Conservation (phyloP, 345 rosid species). For the Eucalyptus guilfoylei region DNA sequence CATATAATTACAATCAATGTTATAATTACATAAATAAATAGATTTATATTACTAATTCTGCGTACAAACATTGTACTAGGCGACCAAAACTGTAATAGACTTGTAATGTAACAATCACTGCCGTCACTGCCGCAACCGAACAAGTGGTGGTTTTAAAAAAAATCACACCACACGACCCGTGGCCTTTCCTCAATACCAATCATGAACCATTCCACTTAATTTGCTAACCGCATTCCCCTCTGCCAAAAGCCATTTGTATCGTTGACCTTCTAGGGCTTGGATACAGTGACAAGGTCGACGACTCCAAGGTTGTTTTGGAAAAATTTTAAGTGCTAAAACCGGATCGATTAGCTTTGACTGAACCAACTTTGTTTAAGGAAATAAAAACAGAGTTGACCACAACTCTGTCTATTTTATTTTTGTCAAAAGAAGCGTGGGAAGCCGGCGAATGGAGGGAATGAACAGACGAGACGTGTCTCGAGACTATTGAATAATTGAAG, state of each 20-base stretch:
- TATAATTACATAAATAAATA: not conserved
- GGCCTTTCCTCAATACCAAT: not conserved
- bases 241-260: not conserved
- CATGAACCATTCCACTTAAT: not conserved
- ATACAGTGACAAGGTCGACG: not conserved
- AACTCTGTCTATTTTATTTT: not conserved
- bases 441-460: not conserved
- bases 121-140: not conserved
- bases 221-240: not conserved
- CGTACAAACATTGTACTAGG: not conserved
- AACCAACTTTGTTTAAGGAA: not conserved
- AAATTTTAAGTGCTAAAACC: not conserved
- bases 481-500: not conserved
- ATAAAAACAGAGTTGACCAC: not conserved
- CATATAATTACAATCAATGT: not conserved
- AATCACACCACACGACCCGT: not conserved
- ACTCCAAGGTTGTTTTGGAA: not conserved
- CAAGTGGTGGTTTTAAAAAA: not conserved
- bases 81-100: not conserved
- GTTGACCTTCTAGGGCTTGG: not conserved
- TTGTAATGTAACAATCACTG: not conserved
- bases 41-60: not conserved
- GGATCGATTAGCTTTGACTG: not conserved
- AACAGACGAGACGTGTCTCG: not conserved
- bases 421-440: not conserved